Base-by-base conservation (phyloP, 2,329 filamentous ascomycete genomes). In the Exophiala dermatitidis region DNA sequence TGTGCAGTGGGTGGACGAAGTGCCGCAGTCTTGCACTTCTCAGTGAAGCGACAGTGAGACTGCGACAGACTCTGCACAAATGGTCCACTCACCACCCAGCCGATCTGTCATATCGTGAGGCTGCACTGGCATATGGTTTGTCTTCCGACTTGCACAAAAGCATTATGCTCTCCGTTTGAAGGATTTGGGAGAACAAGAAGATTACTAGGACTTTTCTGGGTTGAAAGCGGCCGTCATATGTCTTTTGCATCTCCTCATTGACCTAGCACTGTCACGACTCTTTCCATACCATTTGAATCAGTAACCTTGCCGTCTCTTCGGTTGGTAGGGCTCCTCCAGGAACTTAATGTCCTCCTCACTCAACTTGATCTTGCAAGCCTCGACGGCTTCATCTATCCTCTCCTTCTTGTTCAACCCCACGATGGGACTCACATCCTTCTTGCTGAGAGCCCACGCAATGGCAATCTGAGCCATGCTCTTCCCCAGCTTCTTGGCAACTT, bases 391-490 rank as follows among this genome's bases (percentile, higher is more conserved):
- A 34, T 83, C 78, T 42, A 86, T 77, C n/a, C 83, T 71, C 53
- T 74, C 72, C 33, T 77, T 70, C 49, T 73, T 84, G 57, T 74
- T 78, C 60, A 86, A 71, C 0, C 84, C 83, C 49, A 84, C 71
- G 54, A 86, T 85, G 1, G 81, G 82, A 59, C 74, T 79, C 28
- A 74, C 67, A 4, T 77, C 74, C 42, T 75, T 71, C 57, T 73
- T 71, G 58, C 75, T 72, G 59, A 79, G 69, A 52, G 77, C 75
- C 84, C 84, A 87, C 2, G 81, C 82, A 50, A 83, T 73, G 1
- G 80, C 77, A 19, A 87, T 77, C 52, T 84, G 77, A 42, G 79
- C 78, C 77, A 86, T 86, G 58, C 74, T 79, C 64, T 78, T 73
- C 0, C 72, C 75, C 60, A 76, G 75, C 68, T 81, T 80, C 57